Percentiles rank a stretch among this genome's conserved stretches.
phyloP scores from a whole-genome alignment of 208 protist genomes.

The Acanthamoeba healyi region DNA sequence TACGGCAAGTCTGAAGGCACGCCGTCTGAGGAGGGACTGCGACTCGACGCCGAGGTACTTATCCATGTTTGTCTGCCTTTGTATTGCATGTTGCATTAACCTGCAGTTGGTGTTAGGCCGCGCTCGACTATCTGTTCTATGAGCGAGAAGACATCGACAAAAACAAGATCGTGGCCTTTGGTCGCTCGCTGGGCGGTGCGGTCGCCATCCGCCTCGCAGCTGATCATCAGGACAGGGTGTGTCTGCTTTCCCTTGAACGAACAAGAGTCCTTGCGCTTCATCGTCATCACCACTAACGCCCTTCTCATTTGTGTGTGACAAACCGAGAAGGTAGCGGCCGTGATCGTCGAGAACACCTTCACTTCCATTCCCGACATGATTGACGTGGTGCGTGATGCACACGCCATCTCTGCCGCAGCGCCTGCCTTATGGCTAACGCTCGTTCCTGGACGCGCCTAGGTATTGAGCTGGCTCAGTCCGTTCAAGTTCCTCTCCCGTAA shows the following conservation, averaged over 20 bases:
- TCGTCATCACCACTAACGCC: no score
- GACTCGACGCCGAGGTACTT: conserved; percentile 75
- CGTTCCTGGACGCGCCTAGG: no score
- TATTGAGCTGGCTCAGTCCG: conserved; percentile 51
- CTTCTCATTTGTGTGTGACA: neutral
- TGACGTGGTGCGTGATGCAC: conserved; percentile 45
- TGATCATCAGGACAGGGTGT: conserved; percentile 52
- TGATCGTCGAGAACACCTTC: conserved; percentile 82
- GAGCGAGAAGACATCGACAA: conserved; percentile 70
- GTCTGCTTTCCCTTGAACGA: no score
- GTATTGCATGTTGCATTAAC: neutral
- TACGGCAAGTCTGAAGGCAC: conserved; percentile 80
- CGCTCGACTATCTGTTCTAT: conserved; percentile 65
- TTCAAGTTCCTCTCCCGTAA: conserved; percentile 78
- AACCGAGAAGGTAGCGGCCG: conserved; percentile 22
- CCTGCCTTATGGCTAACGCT: neutral
- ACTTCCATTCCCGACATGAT: conserved; percentile 79
- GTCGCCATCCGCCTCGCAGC: conserved; percentile 65
- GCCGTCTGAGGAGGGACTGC: conserved; percentile 68
- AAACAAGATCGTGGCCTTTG: conserved; percentile 71
- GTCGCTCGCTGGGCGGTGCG: conserved; percentile 78
- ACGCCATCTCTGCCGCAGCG: neutral
- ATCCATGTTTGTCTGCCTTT: no score
- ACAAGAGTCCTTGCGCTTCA: no score
- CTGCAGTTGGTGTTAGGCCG: neutral